These are phyloP conservation scores for Alternaria sp. DNA, from an alignment of 2,329 filamentous ascomycete species.

Conservation along the genomic window DNA sequence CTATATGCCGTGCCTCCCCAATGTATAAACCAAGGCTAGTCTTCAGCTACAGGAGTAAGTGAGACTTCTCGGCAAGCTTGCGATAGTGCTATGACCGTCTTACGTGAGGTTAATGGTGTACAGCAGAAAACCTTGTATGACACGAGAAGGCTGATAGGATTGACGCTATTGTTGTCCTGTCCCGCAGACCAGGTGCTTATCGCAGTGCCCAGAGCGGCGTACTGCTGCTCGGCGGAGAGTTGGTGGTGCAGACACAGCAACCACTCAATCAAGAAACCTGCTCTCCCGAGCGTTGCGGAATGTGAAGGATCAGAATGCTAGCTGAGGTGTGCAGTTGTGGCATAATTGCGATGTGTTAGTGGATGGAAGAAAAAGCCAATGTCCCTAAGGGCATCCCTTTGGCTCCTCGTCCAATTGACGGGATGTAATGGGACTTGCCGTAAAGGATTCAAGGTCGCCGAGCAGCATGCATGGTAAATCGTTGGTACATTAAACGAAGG, in stretches of 20 bases:
- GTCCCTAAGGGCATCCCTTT: background rate
- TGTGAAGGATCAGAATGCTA: background rate
- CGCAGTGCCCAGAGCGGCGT: background rate
- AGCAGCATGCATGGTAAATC: background rate
- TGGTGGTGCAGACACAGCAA: background rate
- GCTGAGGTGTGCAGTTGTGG: background rate
- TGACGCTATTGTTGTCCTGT: background rate
- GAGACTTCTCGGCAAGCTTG: background rate
- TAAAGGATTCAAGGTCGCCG: background rate
- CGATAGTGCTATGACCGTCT: background rate
- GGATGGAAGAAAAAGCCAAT: background rate
- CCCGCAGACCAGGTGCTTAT: background rate
- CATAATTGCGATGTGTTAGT: background rate
- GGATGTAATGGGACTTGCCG: background rate
- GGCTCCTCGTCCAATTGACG: background rate
- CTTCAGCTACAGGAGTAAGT: background rate
- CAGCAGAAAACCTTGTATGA: background rate
- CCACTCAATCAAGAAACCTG: background rate
- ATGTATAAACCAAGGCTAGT: background rate
- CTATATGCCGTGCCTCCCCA: background rate
- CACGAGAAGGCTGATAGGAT: background rate
- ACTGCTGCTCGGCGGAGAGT: background rate
- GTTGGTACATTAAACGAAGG: background rate
- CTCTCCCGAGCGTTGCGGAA: background rate
- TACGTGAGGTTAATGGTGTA: background rate